These are phyloP conservation scores for Dendrobium chrysotoxum DNA, from an alignment of 106 monocot genomes.

Conservation along the genomic window DNA sequence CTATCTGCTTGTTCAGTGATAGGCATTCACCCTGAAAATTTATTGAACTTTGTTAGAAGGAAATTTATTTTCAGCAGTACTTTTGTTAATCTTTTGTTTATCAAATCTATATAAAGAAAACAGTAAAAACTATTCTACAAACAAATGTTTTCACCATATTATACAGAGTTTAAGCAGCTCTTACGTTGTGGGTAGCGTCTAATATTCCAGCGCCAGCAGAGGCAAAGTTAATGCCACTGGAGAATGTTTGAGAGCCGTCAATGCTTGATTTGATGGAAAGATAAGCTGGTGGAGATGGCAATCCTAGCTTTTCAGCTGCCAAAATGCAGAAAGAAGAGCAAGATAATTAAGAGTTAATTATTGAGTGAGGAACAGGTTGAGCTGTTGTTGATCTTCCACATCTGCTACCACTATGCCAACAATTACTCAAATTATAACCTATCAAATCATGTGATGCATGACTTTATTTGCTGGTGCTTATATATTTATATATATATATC, in stretches of 20 bases:
- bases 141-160: too few relatives aligned
- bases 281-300: conserved; percentile 57
- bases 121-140: too few relatives aligned
- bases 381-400: too few relatives aligned
- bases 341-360: too few relatives aligned
- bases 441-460: too few relatives aligned
- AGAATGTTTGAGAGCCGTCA: conserved; percentile 24
- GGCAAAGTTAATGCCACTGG: conserved; percentile 71
- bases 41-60: neutral
- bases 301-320: conserved; percentile 71
- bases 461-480: too few relatives aligned
- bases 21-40: conserved; percentile 1
- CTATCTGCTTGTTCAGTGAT: conserved; percentile 38
- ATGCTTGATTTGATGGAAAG: conserved; percentile 32
- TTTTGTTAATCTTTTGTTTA: neutral
- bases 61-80: neutral
- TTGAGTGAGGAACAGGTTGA: too few relatives aligned
- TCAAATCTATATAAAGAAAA: too few relatives aligned
- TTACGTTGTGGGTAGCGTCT: conserved; percentile 52
- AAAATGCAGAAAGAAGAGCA: neutral
- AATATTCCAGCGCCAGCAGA: conserved; percentile 79
- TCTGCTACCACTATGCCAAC: too few relatives aligned
- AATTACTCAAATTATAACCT: too few relatives aligned
- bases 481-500: too few relatives aligned
- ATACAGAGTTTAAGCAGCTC: too few relatives aligned